Evolutionary conservation across 805 yeast species (phyloP), one percentile per base, ranked within the genome.

Genomic region (Jamesozyma rosinii): DNA sequence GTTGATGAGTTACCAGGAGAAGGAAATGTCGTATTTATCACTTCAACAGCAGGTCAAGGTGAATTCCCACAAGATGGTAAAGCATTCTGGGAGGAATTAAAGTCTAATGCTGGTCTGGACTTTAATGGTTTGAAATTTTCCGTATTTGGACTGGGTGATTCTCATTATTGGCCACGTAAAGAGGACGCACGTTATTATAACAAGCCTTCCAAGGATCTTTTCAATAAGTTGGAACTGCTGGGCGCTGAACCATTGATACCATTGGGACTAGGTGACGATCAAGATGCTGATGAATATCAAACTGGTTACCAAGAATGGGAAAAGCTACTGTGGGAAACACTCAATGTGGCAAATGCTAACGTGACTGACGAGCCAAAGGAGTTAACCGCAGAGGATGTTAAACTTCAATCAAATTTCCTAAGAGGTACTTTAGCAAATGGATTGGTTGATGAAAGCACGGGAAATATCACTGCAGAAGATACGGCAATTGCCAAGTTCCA

Each of bases 21-120:
- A 70, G 63, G 69, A 64, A 50, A 66, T 79, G 74, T 88, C 40
- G 78, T 89, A 1, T 69, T 90, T 2, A 57, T 90, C 5, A 83
- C 95, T 54, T 81, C 96, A 1, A 90, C 98, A 0, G 85, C 95
- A 1, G 97, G 97, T 17, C 97, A 90, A 64, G 98, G 98, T 39
- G 96, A 84, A 49, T 67, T 90, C 32, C 97, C 98, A 0, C 68
- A 83, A 44, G 88, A 87, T 56, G 82, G 86, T 11, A 71, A 74
- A 51, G 74, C 74, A 40, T 81, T 90, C 54, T 83, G 95, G 92
- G 77, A 73, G 55, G 76, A 79, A 44, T 61, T 92, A 51, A 78
- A 75, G 59, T 78, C 78, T 49, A 73, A 86, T 5, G 40, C 59
- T 0, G 79, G 77, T 49, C 59, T 85, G 24, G 95, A 85, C 58